Base-by-base conservation (phyloP, 164 flowering plant species). In the Tinospora cordifolia region DNA sequence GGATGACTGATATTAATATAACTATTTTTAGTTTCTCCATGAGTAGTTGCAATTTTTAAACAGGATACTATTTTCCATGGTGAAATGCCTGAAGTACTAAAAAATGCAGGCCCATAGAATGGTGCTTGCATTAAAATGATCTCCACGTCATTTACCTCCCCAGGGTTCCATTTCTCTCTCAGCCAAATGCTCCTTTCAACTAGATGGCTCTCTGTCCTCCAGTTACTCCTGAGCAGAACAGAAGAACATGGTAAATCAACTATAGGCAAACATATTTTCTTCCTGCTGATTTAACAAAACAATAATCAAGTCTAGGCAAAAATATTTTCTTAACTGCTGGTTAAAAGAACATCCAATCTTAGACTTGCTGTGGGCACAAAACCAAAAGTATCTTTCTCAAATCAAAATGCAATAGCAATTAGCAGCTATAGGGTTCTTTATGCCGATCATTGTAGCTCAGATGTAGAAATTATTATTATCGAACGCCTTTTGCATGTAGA, bases 81-180 rank as follows among this genome's bases (percentile, higher is more conserved):
- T 30, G 36, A 30, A 1, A 30, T 30, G 36, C 36, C 36, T 30
- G 4, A 30, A 30, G 36, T 30, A 30, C 4, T 30, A 30, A 30
- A 30, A 30, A 2, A 30, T 30, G 36, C 4, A 4, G 36, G 4
- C 36, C 36, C 24, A 7, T 46, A 8, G 8, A n/a, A 21, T 39
- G 39, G 70, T 13, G 21, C n/a, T 14, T 65, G 49, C 41, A 22
- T 19, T 58, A 71, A 46, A 27, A 39, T 13, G n/a, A 3, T 9
- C 21, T 15, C 51, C 34, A 40, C 41, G 8, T 13, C 40, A 44
- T 65, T 77, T 83, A 92, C 98, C 98, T 92, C 94, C 70, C 92
- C 93, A 66, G 74, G 82, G 64, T 62, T 76, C 97, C 98, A 92
- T 54, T 84, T 81, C 49, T 78, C 81, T 72, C 87, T 87, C 66